Percentiles rank a stretch among this genome's conserved stretches.
These are phyloP conservation scores for Magnaporthiopsis incrustans DNA, from an alignment of 2,329 filamentous ascomycete species.

Conservation along the genomic window DNA sequence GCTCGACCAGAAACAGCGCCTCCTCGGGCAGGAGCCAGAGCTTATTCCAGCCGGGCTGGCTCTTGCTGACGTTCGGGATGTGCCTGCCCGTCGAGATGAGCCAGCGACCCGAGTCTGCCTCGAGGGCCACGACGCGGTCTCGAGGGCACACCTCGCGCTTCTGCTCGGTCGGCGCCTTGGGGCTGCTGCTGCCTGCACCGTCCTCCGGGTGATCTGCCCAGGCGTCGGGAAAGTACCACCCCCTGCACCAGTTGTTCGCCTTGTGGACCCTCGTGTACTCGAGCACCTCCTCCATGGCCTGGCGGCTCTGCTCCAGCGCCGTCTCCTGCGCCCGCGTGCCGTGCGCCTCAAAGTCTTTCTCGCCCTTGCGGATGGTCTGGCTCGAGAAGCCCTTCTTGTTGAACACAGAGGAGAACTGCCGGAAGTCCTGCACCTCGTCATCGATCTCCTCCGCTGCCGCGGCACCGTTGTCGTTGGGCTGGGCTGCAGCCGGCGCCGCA, in stretches of 20 bases:
- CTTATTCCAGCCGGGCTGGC: slow-evolving; percentile 47
- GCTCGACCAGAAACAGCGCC: slow-evolving; percentile 79
- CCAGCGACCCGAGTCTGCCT: slow-evolving; percentile 63
- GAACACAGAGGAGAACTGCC: slow-evolving; percentile 53
- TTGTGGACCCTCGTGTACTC: slow-evolving; percentile 67
- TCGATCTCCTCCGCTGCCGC: slow-evolving; percentile 15
- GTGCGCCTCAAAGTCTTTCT: slow-evolving; percentile 96
- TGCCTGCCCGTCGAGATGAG: slow-evolving; percentile 61
- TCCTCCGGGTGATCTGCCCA: slow-evolving; percentile 29
- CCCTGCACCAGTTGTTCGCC: slow-evolving; percentile 58
- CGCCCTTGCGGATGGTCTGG: slow-evolving; percentile 77
- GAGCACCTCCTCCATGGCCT: slow-evolving; percentile 84
- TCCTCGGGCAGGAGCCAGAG: slow-evolving; percentile 89
- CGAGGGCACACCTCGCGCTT: slow-evolving; percentile 21
- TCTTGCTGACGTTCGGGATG: slow-evolving; percentile 43
- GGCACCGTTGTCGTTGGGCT: slow-evolving; percentile 12
- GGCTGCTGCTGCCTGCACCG: slow-evolving; percentile 10
- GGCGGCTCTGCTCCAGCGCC: slow-evolving; percentile 70
- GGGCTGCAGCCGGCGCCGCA: neutral
- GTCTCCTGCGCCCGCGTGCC: slow-evolving; percentile 74
- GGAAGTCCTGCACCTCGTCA: slow-evolving; percentile 61
- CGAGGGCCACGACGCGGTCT: slow-evolving; percentile 56
- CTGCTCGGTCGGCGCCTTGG: slow-evolving; percentile 1
- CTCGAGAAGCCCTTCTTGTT: slow-evolving; percentile 41
- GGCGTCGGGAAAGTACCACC: slow-evolving; percentile 63